Evolutionary conservation across 805 yeast species (phyloP), one percentile per base, ranked within the genome.

Genomic region (Lipomyces lipofer): DNA sequence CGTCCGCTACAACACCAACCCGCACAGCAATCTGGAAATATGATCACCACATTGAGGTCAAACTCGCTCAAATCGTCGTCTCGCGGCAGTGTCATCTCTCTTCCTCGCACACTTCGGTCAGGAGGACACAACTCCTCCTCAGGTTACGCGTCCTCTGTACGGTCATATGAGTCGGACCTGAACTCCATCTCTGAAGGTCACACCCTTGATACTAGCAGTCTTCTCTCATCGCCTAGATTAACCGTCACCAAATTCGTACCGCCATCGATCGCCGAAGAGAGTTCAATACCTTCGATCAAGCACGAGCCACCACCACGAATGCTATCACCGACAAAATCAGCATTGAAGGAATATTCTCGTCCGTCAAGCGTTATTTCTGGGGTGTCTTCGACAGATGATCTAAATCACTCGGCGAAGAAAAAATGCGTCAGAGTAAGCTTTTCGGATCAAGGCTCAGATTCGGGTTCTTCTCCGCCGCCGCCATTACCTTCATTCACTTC

Each of bases 131-230:
- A 9, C 17, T 19, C 27, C 38, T 22, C 33, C 35, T 40, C 58
- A 21, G 47, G 53, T 3, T 57, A 57, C 32, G 59, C 61, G 2
- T 55, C 61, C 6, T 50, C 56, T 10, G 28, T 57, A 27, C 27
- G 42, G 12, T 57, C 61, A 13, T 54, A 39, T 42, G 61, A 57
- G 27, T 50, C 56, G 6, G 60, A 56, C 24, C 47, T 56, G 39
- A 56, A 56, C 40, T 54, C 59, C 25, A 56, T 56, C 42, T 29
- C 51, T 10, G 60, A 56, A 30, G 52, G 49, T 38, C 51, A 21
- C 8, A 35, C 50, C 24, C 33, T 54, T 13, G 61, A 49, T 35
- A 46, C 52, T 12, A 25, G 38, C 35, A 35, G 40, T 9, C 24
- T 29, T 7, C 15, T 36, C 24, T 36, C 45, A 19, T 36, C 51